Evolutionary conservation across 495 filamentous ascomycete species (phyloP), one percentile per base, ranked within the genome.

Genomic region (Barbatosphaeria neglecta): DNA sequence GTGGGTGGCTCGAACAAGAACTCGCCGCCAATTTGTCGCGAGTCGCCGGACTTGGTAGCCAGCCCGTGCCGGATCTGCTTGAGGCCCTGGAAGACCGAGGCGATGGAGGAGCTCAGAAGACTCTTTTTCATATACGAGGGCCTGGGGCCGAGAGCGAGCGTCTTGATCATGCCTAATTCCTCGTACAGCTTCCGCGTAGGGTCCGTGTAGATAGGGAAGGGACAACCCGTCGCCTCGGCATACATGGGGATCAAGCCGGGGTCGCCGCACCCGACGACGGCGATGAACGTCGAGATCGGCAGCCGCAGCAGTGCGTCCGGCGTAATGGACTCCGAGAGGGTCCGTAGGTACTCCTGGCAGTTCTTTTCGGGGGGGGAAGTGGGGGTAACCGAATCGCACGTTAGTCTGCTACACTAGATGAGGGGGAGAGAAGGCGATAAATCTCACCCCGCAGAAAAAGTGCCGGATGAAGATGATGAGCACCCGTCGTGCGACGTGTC

Each of bases 401-500:
- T 13, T 46, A 43, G 41, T 49, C 37, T 39, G 31, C 16, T 43
- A 25, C 9, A 43, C 37, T 27, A 47, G 19, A 33, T 22, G 19
- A n/a, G n/a, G n/a, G n/a, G n/a, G n/a, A n/a, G 39, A 22, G 35
- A 37, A 23, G 2, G 13, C 23, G 10, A 18, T 16, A 11, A 48
- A 69, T n/a, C 87, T 65, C 71, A 86, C 86, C 2, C 87, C 86
- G 55, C 88, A 95, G 71, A 86, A 90, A 67, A 94, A 95, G 63
- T 95, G 87, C 19, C 88, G 75, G 39, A 95, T 74, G 55, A 95
- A 95, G 43, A 93, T 78, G 16, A 93, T 59, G 23, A 92, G 67
- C 1, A 86, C 80, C 6, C 81, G 66, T 2, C 70, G 63, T 11
- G 74, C 60, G 0, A 65, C 58, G 45, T 75, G 69, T n/a, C 65